These are phyloP conservation scores for Stipa capillata DNA, from an alignment of 176 grass and related monocot species.

Conservation along the genomic window DNA sequence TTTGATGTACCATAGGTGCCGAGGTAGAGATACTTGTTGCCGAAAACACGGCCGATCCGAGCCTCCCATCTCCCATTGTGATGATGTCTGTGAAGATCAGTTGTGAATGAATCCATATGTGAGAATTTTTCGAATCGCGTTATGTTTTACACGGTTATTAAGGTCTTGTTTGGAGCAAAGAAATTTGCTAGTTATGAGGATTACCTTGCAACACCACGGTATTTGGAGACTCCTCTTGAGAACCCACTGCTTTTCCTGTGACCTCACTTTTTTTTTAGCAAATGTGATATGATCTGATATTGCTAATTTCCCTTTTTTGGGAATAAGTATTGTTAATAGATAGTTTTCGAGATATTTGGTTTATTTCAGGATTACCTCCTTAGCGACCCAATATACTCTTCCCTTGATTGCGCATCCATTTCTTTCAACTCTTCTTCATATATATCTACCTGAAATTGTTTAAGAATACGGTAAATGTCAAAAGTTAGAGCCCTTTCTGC, in stretches of 20 bases:
- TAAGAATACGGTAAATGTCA: no score
- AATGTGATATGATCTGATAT: background rate
- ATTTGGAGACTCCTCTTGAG: conserved; percentile 76
- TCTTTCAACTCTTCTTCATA: conserved; percentile 55
- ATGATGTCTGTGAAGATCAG: conserved; percentile 36
- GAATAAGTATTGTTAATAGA: no score
- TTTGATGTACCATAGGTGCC: conserved; percentile 49
- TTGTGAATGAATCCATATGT: background rate
- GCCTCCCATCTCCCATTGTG: conserved; percentile 78
- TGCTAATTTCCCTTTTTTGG: no score
- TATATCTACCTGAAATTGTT: conserved; percentile 10
- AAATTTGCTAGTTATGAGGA: background rate
- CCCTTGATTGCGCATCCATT: conserved; percentile 62
- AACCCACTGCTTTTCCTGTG: conserved; percentile 84
- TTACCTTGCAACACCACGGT: conserved; percentile 74
- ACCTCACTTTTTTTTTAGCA: background rate
- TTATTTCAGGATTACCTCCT: conserved; percentile 43
- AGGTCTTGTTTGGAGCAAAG: background rate
- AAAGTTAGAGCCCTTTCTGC: background rate
- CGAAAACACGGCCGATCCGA: conserved; percentile 57
- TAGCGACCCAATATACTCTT: conserved; percentile 76
- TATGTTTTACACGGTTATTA: background rate
- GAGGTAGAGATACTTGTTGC: conserved; percentile 77
- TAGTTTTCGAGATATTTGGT: background rate
- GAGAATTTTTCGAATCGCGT: background rate